Base-by-base conservation (phyloP, 768 basidiomycete genomes). In the Phylloporus rhodoxanthus region DNA sequence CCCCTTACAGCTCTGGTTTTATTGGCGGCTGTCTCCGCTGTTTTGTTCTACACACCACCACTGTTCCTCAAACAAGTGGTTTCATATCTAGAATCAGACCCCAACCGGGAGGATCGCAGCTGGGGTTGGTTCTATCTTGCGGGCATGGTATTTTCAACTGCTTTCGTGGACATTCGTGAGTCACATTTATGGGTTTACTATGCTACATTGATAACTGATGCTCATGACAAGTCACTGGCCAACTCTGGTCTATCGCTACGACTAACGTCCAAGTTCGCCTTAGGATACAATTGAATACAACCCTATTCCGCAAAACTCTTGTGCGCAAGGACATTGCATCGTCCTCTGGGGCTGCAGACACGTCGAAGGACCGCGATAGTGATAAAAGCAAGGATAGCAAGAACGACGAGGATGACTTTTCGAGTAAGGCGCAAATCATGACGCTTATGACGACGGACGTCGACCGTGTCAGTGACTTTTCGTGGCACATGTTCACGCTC, bases 361-460 rank as follows among this genome's bases (percentile, higher is more conserved):
- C 60, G 4, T 57, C 63, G 4, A 60, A 57, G 41, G 60, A 63
- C 11, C 55, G 56, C 1, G 53, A 55, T 41, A 53, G 58, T 37
- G 46, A 57, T 41, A 56, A 52, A 39, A 40, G 15, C 36, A 52
- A 55, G 36, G 46, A 57, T 54, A 39, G 8, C 44, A 38, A 57
- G 49, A 61, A 48, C 3, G 54, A 69, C 32, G 80, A 82, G 49
- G 76, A 78, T 20, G 79, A 81, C 42, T 81, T 83, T 55, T 80
- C 80, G 8, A 81, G 77, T 61, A 83, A 84, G 61, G 79, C 80
- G 6, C 80, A 95, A 69, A 83, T 96, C 58, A 93, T 95, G 91
- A 94, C 89, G 2, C 77, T 95, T 25, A 93, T 95, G 88, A 94
- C 92, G 6, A 92, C 91, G 5, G 92, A 96, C 57, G 90, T 93